Evolutionary conservation across 2,329 filamentous ascomycete species (phyloP).

Genomic region (Pseudocercospora pini-densiflorae): DNA sequence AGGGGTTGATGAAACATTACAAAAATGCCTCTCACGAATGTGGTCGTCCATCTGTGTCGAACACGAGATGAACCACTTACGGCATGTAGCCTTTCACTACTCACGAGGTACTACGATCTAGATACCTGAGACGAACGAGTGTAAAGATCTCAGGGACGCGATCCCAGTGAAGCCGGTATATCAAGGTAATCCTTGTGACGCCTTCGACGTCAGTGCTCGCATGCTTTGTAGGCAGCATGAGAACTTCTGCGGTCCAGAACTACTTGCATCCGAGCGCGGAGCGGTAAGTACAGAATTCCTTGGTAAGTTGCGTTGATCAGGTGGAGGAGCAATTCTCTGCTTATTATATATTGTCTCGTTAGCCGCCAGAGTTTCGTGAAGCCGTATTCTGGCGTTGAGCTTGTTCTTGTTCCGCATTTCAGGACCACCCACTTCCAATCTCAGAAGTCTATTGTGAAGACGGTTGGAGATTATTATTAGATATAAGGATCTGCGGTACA

Average conservation of each 20-base stretch:
- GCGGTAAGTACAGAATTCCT: background rate
- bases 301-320: background rate
- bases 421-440: background rate
- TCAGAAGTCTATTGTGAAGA: background rate
- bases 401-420: conserved; percentile 1
- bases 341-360: conserved; percentile 6
- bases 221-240: conserved; percentile 5
- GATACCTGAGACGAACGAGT: background rate
- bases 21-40: too few relatives aligned
- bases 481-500: background rate
- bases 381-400: background rate
- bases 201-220: conserved; percentile 6
- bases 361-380: background rate
- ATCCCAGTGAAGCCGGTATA: background rate
- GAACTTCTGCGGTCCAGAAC: conserved; percentile 1
- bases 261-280: background rate
- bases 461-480: background rate
- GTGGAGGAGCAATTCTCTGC: background rate
- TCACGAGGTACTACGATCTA: background rate
- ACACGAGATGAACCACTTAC: background rate
- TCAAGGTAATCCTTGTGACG: conserved; percentile 6
- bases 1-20: background rate
- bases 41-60: too few relatives aligned
- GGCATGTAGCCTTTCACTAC: background rate
- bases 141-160: background rate